Evolutionary conservation across 768 basidiomycete genomes (phyloP), one percentile per base, ranked within the genome.

Genomic region (Kwoniella bestiolae): DNA sequence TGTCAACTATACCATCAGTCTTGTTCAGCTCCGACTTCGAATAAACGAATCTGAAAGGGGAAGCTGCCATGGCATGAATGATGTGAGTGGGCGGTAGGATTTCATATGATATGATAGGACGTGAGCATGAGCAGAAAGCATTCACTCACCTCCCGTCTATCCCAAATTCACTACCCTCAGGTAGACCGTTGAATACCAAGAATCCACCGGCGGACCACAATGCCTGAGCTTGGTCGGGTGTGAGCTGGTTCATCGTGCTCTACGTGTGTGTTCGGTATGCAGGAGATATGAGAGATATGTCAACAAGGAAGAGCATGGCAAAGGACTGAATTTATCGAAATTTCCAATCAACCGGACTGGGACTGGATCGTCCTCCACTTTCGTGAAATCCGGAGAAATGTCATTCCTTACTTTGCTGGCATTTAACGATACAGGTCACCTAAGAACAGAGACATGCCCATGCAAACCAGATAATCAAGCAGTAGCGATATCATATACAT

Each of bases 141-240:
- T 14, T 11, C 12, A 75, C 76, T 68, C 35, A 78, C 76, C 72
- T 77, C 51, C 79, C 79, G 60, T 83, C 83, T 31, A 82, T 67
- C 6, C 81, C 81, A 51, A 82, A 81, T 65, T 82, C 81, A 25
- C 71, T 68, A 3, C 81, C 81, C 53, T 72, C 52, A 0, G 77
- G 77, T 16, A 83, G 69, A 14, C 72, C 76, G 0, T 74, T 50
- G 46, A 83, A 57, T 58, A 83, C 32, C 47, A 82, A 65, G 67
- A 82, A 80, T 0, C 80, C 79, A 23, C 80, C 81, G 12, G 77
- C 75, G 7, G 79, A 74, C 63, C 71, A 82, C 21, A 81, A 72
- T 21, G 66, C 63, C 45, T 76, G 67, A 9, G 79, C 78, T 65
- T 79, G 75, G 18, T 75, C 72, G 5, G 75, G 75, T 25, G 77